Base-by-base conservation (phyloP, 805 yeast species). In the Allodekkera sacchari region DNA sequence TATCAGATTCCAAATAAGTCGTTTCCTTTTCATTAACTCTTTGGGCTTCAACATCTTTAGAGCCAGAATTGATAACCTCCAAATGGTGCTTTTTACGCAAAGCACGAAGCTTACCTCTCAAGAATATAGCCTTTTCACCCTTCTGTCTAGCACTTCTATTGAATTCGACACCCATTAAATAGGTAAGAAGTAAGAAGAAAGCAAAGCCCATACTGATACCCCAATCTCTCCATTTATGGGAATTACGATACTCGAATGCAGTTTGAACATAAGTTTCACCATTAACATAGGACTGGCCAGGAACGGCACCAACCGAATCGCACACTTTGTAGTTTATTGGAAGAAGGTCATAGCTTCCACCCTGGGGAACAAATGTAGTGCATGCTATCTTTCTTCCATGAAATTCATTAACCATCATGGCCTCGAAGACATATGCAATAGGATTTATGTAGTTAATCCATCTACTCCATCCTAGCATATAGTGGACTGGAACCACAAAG, bases 151-250 rank as follows among this genome's bases (percentile, higher is more conserved):
- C 70, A 43, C 74, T 72, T 47, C 64, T 66, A 43, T 71, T 71
- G 37, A 43, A 60, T 49, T 79, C 85, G 31, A 72, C 62, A 38
- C 71, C 58, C 3, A 58, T 24, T 36, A 78, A 50, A 48, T 77
- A 77, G 11, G 69, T 61, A 32, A 41, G 42, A 32, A 77, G 59
- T 54, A 79, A 74, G 51, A 74, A 64, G 23, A 75, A 35, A 15
- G 55, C 53, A 49, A 64, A 80, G 1, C 64, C 82, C 35, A 74
- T 30, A 18, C 64, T 49, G 41, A 81, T 77, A 47, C 85, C 94
- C 39, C 75, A 66, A 50, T 83, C 78, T 57, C 92, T 71, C 94
- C 94, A 83, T 27, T 69, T 68, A 52, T 83, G 81, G n/a, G 53
- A 39, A 45, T 65, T 66, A 27, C 47, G 52, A 59, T 76, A 83